A percentile compares a stretch with the other conserved stretches of the same genome.
phyloP scores from a whole-genome alignment of 371 early-diverging fungal genomes.

The Encephalitozoon cuniculi region DNA sequence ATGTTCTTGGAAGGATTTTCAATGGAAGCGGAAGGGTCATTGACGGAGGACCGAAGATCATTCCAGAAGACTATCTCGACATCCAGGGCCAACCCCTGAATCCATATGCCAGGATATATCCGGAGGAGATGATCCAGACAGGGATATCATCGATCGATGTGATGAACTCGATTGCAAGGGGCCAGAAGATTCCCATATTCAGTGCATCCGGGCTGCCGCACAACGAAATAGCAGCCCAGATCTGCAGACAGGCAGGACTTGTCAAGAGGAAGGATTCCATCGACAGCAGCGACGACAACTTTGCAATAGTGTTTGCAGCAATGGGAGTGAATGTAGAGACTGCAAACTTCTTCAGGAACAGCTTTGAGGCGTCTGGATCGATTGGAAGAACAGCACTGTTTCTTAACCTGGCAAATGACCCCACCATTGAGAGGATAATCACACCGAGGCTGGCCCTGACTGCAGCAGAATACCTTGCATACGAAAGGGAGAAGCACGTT shows the following conservation, averaged over 20 bases:
- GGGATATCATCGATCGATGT: slow-evolving; percentile 99
- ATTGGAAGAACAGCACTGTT: slow-evolving; percentile 95
- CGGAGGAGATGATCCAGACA: slow-evolving; percentile 99
- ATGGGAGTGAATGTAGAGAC: slow-evolving; percentile 99
- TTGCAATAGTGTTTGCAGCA: slow-evolving; percentile 99
- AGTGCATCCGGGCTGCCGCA: slow-evolving; percentile 98
- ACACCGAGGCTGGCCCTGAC: slow-evolving; percentile 98
- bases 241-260: slow-evolving; percentile 97
- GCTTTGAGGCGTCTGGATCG: slow-evolving; percentile 97
- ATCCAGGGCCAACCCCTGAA: slow-evolving; percentile 94
- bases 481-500: slow-evolving; percentile 97
- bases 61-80: slow-evolving; percentile 94
- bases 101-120: slow-evolving; percentile 95
- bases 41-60: slow-evolving; percentile 94
- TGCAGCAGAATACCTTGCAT: slow-evolving; percentile 98
- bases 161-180: slow-evolving; percentile 99
- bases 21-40: slow-evolving; percentile 97
- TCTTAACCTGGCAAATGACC: slow-evolving; percentile 99
- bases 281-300: slow-evolving; percentile 96
- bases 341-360: slow-evolving; percentile 97
- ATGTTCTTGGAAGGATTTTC: slow-evolving; percentile 96
- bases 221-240: slow-evolving; percentile 99
- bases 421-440: slow-evolving; percentile 99
- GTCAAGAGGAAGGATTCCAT: slow-evolving; percentile 90
- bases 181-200: slow-evolving; percentile 99